Evolutionary conservation across 805 yeast genomes (phyloP).

Genomic region (Peterozyma xylosa): DNA sequence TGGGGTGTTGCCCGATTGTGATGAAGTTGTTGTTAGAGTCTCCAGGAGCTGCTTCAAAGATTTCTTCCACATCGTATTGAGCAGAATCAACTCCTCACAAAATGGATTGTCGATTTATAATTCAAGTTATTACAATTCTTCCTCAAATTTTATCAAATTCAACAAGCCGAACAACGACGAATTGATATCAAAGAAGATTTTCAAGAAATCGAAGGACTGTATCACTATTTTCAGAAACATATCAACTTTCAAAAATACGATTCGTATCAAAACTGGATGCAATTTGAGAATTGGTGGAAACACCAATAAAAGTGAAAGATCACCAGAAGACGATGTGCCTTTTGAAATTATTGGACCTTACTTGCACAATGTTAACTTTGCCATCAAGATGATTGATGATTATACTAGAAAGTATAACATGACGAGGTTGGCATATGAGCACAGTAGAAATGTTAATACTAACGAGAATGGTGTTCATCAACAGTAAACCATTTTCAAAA

Average conservation of each 20-base stretch:
- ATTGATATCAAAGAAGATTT: conserved; percentile 1
- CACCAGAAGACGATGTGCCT: conserved; percentile 7
- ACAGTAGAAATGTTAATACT: too few species aligned
- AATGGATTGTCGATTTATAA: not conserved
- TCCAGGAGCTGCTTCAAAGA: conserved; percentile 4
- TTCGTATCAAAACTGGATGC: conserved; percentile 6
- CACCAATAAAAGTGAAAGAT: not conserved
- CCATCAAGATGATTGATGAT: conserved; percentile 8
- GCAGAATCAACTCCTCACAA: not conserved
- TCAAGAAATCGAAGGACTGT: conserved; percentile 6
- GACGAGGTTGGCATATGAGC: too few species aligned
- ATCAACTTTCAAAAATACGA: conserved; percentile 7
- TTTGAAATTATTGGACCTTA: conserved; percentile 7
- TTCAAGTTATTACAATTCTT: not conserved
- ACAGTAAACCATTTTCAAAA: too few species aligned
- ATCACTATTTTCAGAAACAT: conserved; percentile 7
- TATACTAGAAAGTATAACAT: conserved; percentile 5
- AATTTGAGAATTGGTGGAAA: conserved; percentile 5
- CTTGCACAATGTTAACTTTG: conserved; percentile 8
- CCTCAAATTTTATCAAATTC: conserved; percentile 1
- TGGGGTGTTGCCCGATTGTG: conserved; percentile 7
- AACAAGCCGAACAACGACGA: conserved; percentile 1
- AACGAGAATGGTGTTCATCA: too few species aligned
- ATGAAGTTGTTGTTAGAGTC: conserved; percentile 6
- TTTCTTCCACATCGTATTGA: conserved; percentile 1